These are phyloP conservation scores for Mycena alexandri DNA, from an alignment of 768 basidiomycete genomes.

Conservation along the genomic window DNA sequence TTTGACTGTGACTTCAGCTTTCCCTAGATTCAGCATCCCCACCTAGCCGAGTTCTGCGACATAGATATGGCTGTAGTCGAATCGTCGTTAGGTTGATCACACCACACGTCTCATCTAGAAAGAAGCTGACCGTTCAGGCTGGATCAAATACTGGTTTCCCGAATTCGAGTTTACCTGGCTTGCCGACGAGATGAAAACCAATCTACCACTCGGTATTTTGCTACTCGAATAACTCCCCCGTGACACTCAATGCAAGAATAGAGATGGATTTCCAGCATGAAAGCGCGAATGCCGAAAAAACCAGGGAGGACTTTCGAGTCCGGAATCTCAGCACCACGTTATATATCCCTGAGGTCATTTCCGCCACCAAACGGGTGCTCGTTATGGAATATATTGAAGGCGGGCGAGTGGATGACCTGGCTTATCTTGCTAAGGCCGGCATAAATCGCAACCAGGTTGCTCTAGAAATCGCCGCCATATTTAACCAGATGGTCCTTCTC, in stretches of 20 bases:
- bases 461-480: conserved; percentile 90
- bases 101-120: neutral
- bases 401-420: conserved; percentile 88
- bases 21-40: conserved; percentile 87
- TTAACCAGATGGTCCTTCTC: conserved; percentile 94
- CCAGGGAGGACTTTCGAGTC: conserved; percentile 71
- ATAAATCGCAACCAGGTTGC: conserved; percentile 97
- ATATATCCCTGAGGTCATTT: conserved; percentile 88
- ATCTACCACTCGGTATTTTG: conserved; percentile 47
- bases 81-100: conserved; percentile 69
- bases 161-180: conserved; percentile 97
- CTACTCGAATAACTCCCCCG: neutral
- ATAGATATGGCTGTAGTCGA: conserved; percentile 93
- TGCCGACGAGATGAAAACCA: conserved; percentile 94
- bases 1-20: conserved; percentile 22
- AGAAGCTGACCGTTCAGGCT: conserved; percentile 56
- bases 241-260: conserved; percentile 65
- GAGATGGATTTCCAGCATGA: conserved; percentile 97
- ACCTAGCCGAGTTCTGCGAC: conserved; percentile 90
- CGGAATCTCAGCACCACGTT: conserved; percentile 77
- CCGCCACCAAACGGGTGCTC: conserved; percentile 85
- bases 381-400: conserved; percentile 97
- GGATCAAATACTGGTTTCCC: conserved; percentile 95
- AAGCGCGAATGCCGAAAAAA: conserved; percentile 84
- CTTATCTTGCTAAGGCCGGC: conserved; percentile 81